Percentiles rank a stretch among this genome's conserved stretches.
Conservation (phyloP, 495 filamentous ascomycete species). For the Penicillium parvum region DNA sequence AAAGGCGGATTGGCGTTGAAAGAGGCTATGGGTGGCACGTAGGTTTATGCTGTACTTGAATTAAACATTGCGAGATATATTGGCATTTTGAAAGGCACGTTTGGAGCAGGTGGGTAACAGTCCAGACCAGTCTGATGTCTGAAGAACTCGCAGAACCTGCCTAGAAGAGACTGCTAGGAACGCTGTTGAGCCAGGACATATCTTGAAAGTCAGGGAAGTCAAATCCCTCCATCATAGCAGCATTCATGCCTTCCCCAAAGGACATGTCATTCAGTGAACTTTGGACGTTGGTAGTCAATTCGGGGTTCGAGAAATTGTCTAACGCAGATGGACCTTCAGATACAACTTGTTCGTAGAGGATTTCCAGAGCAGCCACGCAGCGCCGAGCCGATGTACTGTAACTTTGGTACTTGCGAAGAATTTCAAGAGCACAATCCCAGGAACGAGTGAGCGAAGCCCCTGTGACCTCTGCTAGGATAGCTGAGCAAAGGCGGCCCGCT, state of each 20-base stretch:
- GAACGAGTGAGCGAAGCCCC: slow-evolving; percentile 24
- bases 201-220: slow-evolving; percentile 35
- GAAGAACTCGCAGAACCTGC: neutral
- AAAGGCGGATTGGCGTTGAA: neutral
- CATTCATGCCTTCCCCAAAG: slow-evolving; percentile 29
- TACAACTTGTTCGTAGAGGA: slow-evolving; percentile 33
- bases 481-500: slow-evolving; percentile 29
- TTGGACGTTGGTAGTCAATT: neutral
- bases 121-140: neutral
- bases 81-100: no score
- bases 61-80: no score
- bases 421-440: slow-evolving; percentile 32
- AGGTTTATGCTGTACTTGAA: no score
- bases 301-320: neutral
- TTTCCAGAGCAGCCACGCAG: slow-evolving; percentile 37
- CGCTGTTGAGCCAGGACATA: slow-evolving; percentile 40
- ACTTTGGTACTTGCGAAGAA: slow-evolving; percentile 33
- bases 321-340: slow-evolving; percentile 13
- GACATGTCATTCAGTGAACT: slow-evolving; percentile 23
- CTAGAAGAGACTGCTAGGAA: slow-evolving; percentile 31
- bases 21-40: no score
- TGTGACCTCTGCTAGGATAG: slow-evolving; percentile 27
- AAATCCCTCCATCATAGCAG: slow-evolving; percentile 26
- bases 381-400: slow-evolving; percentile 34
- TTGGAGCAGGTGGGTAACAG: no score